Evolutionary conservation across 23 red algal genomes (phyloP).

Genomic region (Chondrus crispus): DNA sequence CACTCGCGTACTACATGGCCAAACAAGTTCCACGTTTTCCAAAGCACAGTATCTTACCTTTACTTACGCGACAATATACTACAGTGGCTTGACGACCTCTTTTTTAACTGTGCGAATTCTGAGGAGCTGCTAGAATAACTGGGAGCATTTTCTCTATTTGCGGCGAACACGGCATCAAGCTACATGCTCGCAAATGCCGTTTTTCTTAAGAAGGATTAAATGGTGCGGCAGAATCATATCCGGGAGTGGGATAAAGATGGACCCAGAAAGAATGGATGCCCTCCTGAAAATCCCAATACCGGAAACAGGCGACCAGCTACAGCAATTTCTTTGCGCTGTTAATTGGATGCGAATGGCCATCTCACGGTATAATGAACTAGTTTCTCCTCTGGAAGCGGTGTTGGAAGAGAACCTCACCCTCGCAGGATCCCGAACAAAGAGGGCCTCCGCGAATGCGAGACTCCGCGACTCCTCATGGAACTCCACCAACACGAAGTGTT

Average conservation of each 20-base stretch:
- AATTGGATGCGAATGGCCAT: not conserved
- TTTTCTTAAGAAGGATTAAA: not conserved
- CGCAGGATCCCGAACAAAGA: not conserved
- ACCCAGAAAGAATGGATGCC: not conserved
- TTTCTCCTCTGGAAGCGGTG: not conserved
- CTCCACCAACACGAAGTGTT: not conserved
- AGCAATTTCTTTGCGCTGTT: not conserved
- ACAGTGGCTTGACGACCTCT: not conserved
- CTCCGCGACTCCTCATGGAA: not conserved
- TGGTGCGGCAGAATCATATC: not conserved
- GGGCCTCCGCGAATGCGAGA: not conserved
- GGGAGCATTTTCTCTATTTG: not conserved
- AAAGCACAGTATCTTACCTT: too few species aligned
- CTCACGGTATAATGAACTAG: not conserved
- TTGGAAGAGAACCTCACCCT: not conserved
- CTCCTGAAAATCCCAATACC: not conserved
- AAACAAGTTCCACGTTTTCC: not conserved
- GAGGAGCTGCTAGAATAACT: too few species aligned
- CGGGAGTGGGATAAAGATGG: not conserved
- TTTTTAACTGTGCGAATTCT: not conserved
- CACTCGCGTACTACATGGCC: not conserved
- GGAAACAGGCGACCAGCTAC: not conserved
- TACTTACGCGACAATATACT: not conserved
- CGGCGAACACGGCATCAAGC: not conserved
- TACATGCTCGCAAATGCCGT: not conserved